Evolutionary conservation across 129 eudicot genomes (phyloP).

Genomic region (Flaveria linearis): DNA sequence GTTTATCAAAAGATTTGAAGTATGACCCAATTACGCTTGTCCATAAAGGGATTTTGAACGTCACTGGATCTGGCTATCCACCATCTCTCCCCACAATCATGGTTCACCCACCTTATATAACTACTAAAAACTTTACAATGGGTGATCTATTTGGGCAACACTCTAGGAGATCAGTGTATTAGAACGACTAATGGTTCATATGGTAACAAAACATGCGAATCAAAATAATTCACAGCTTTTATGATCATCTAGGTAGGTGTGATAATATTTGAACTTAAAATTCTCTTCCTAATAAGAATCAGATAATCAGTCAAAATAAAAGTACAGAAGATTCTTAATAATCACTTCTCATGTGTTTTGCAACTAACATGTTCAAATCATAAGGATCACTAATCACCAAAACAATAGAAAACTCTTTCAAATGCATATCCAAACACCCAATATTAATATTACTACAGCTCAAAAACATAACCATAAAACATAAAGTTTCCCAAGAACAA

Average conservation of each 20-base stretch:
- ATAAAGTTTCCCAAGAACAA: not conserved
- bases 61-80: not conserved
- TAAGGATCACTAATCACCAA: not conserved
- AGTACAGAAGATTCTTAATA: not conserved
- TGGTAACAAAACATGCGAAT: no score
- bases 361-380: not conserved
- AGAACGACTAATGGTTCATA: not conserved
- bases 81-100: slow-evolving; percentile 5
- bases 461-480: not conserved
- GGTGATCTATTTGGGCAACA: not conserved
- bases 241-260: slow-evolving; percentile 1
- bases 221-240: no score
- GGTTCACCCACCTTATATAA: slow-evolving; percentile 15
- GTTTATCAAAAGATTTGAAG: not conserved
- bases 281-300: not conserved
- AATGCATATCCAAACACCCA: slow-evolving; percentile 14
- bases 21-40: slow-evolving; percentile 15
- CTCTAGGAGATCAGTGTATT: not conserved
- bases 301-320: not conserved
- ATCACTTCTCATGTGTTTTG: not conserved
- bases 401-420: not conserved
- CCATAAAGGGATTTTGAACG: slow-evolving; percentile 2
- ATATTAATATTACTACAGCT: not conserved
- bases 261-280: not conserved
- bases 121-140: slow-evolving; percentile 9